Percentiles rank a stretch among this genome's conserved stretches.
Conservation (phyloP, 768 basidiomycete species). For the Mycena rosella region DNA sequence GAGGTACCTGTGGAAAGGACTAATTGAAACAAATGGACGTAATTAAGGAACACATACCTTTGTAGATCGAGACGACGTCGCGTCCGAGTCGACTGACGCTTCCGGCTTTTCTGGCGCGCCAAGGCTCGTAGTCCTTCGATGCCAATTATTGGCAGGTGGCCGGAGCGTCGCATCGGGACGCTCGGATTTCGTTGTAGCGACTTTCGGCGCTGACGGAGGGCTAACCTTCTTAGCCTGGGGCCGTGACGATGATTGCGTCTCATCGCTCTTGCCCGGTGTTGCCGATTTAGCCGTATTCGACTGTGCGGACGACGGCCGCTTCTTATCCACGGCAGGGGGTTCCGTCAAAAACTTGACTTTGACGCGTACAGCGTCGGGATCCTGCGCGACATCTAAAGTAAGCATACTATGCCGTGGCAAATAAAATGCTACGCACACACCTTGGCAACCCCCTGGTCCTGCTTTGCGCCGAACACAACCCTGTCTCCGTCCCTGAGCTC, state of each 20-base stretch:
- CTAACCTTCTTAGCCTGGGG: neutral
- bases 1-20: neutral
- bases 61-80: neutral
- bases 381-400: slow-evolving; percentile 9
- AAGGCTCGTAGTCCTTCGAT: slow-evolving; percentile 18
- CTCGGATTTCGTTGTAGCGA: neutral
- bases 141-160: neutral
- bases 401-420: neutral
- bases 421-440: neutral
- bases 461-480: slow-evolving; percentile 32
- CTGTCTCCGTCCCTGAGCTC: slow-evolving; percentile 32
- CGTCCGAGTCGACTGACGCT: neutral
- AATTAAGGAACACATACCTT: neutral
- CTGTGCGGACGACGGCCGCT: neutral
- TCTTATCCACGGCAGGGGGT: neutral
- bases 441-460: slow-evolving; percentile 10
- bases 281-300: neutral
- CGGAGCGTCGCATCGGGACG: slow-evolving; percentile 1
- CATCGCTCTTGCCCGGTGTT: no score
- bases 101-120: slow-evolving; percentile 10
- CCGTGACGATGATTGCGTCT: no score
- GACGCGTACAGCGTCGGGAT: slow-evolving; percentile 24
- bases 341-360: slow-evolving; percentile 26
- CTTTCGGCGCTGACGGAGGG: neutral
- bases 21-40: neutral